phyloP scores from a whole-genome alignment of 2,329 filamentous ascomycete species.

The Exserohilum turcica region DNA sequence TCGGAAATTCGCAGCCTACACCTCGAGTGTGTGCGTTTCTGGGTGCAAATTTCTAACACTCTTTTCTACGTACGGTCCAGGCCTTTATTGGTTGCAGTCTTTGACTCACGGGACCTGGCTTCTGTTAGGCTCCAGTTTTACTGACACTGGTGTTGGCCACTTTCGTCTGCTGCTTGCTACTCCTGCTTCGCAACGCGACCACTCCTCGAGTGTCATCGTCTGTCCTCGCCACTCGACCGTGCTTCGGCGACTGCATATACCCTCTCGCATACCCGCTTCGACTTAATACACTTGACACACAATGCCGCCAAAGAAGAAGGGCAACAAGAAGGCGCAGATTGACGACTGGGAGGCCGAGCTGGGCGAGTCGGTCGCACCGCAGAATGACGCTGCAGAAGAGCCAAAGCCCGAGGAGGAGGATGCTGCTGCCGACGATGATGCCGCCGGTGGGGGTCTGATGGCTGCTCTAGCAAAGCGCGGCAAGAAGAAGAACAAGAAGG shows the following conservation, averaged over 20 bases:
- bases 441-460: slow-evolving; percentile 55
- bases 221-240: slow-evolving; percentile 20
- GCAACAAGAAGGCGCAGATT: slow-evolving; percentile 82
- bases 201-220: slow-evolving; percentile 8
- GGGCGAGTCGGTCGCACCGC: slow-evolving; percentile 74
- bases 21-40: slow-evolving; percentile 30
- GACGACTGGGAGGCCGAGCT: slow-evolving; percentile 96
- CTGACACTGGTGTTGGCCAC: slow-evolving; percentile 1
- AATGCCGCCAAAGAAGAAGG: slow-evolving; percentile 97
- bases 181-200: slow-evolving; percentile 1
- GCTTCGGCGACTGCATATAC: slow-evolving; percentile 6
- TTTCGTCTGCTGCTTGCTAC: neutral
- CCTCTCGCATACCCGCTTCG: neutral
- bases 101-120: slow-evolving; percentile 28
- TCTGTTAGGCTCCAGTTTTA: slow-evolving; percentile 17
- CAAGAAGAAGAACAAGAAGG: slow-evolving; percentile 85
- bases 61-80: slow-evolving; percentile 26
- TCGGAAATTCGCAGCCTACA: slow-evolving; percentile 33
- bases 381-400: slow-evolving; percentile 53
- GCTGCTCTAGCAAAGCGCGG: slow-evolving; percentile 59
- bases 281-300: slow-evolving; percentile 34
- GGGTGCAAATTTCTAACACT: slow-evolving; percentile 20
- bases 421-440: slow-evolving; percentile 54
- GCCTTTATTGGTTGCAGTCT: slow-evolving; percentile 31
- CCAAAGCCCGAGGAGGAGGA: slow-evolving; percentile 36